Evolutionary conservation across 768 basidiomycete species (phyloP), one percentile per base, ranked within the genome.

Genomic region (Pholiota microspora): DNA sequence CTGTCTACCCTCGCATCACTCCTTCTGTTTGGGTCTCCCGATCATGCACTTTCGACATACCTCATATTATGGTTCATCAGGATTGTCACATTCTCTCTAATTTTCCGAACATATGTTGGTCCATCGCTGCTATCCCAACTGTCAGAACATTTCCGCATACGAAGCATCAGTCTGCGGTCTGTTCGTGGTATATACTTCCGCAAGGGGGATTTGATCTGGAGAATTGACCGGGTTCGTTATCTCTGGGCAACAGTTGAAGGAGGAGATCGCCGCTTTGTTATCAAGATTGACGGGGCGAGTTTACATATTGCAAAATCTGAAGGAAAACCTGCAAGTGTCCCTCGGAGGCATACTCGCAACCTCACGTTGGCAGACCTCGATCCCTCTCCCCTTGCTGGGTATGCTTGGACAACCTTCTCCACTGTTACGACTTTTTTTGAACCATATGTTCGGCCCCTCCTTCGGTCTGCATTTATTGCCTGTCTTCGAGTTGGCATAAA

Each of bases 121-220:
- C 89, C 89, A 49, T 84, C 80, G 70, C 65, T 86, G 42, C 75
- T 91, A 28, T 73, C 77, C 48, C 75, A 77, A 38, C 70, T 83
- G 51, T 86, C 85, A n/a, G 77, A 78, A 45, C 83, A 78, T 60
- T 72, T 91, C 56, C 83, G 85, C 27, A 77, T 90, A 29, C 81
- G 84, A 35, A 89, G 86, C 65, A 78, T 91, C 53, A 91, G 89
- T 64, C 72, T 88, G 34, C 81, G 87, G 51, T 92, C 89, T 16
- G 82, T 92, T 55, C 85, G 88, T 50, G 89, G 89, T 29, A 72
- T 92, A 18, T 89, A 86, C 68, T 78, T 89, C 56, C 78, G 81
- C 44, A 74, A 73, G 27, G 84, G 84, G 25, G 69, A 66, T 46
- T 71, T 76, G 50, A 80, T 77, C 24, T 81, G 81, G 71, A 78